A percentile compares a stretch with the other conserved stretches of the same genome.
phyloP scores from a whole-genome alignment of 2,329 filamentous ascomycete genomes.

The Fusarium decemcellulare region DNA sequence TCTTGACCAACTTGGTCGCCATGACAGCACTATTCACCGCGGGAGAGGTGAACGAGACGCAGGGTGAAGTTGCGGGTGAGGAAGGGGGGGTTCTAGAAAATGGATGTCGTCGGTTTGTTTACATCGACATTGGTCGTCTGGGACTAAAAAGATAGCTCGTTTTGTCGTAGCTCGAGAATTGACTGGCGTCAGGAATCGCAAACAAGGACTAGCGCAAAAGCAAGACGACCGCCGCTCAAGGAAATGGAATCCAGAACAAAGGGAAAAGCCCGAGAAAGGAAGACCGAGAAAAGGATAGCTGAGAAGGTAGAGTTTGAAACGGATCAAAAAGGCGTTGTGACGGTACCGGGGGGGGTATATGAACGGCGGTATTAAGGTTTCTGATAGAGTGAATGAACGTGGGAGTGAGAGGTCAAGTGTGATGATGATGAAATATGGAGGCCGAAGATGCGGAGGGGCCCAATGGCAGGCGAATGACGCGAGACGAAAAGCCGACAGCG shows the following conservation, averaged over 20 bases:
- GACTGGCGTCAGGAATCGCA: constrained; percentile 31
- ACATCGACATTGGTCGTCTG: constrained; percentile 41
- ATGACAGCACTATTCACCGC: constrained; percentile 53
- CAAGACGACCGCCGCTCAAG: constrained; percentile 15
- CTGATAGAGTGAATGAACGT: constrained; percentile 18
- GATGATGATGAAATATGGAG: constrained; percentile 31
- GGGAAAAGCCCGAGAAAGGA: constrained; percentile 6
- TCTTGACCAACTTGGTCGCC: constrained; percentile 66
- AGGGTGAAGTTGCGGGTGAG: constrained; percentile 6
- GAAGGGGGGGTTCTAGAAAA: constrained; percentile 8
- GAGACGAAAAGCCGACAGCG: constrained; percentile 5
- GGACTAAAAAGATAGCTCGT: constrained; percentile 30
- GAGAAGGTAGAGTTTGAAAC: constrained; percentile 28
- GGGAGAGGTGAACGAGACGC: constrained; percentile 3
- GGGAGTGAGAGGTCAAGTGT: neutral
- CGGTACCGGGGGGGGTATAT: constrained; percentile 12
- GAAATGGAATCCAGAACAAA: constrained; percentile 24
- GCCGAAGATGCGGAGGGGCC: neutral
- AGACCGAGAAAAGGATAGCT: constrained; percentile 33
- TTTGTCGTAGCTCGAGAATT: constrained; percentile 30
- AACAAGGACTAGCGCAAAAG: constrained; percentile 25
- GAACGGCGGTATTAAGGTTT: constrained; percentile 33
- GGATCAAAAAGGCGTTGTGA: constrained; percentile 26
- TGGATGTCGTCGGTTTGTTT: constrained; percentile 39
- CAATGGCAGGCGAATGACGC: neutral